Percentiles rank a stretch among this genome's conserved stretches.
phyloP scores from a whole-genome alignment of 2,329 filamentous ascomycete species.

The Zymoseptoria tritici region DNA sequence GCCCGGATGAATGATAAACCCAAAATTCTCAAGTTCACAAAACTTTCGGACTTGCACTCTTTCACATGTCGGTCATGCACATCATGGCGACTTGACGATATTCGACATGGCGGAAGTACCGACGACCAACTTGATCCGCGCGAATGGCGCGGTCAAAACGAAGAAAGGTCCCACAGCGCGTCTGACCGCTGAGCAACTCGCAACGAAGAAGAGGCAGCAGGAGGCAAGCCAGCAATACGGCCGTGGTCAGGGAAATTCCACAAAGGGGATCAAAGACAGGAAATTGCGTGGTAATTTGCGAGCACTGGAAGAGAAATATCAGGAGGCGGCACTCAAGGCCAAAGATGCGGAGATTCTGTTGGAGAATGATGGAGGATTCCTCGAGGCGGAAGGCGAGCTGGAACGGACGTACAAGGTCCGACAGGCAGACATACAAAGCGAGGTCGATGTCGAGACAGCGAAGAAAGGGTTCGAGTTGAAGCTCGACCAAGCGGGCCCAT shows the following conservation, averaged over 20 bases:
- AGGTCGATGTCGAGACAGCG: slow-evolving; percentile 73
- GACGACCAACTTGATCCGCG: slow-evolving; percentile 22
- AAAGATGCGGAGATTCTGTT: slow-evolving; percentile 94
- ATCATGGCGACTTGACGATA: neutral
- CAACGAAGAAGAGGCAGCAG: slow-evolving; percentile 27
- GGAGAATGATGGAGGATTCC: slow-evolving; percentile 75
- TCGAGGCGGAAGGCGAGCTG: slow-evolving; percentile 80
- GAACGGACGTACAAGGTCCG: slow-evolving; percentile 89
- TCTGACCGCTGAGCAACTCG: slow-evolving; percentile 27
- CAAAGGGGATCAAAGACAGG: slow-evolving; percentile 73
- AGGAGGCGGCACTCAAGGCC: slow-evolving; percentile 71
- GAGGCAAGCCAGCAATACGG: slow-evolving; percentile 59
- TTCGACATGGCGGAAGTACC: slow-evolving; percentile 13
- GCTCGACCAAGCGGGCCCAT: slow-evolving; percentile 75
- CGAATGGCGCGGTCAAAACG: slow-evolving; percentile 21
- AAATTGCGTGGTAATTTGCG: slow-evolving; percentile 78
- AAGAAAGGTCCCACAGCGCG: slow-evolving; percentile 21
- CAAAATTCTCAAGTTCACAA: neutral
- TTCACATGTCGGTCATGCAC: neutral
- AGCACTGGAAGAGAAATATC: slow-evolving; percentile 72
- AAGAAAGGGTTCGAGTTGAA: slow-evolving; percentile 91
- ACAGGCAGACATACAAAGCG: slow-evolving; percentile 72
- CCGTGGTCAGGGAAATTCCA: slow-evolving; percentile 67
- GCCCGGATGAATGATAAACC: neutral
- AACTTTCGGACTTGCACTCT: neutral